These are phyloP conservation scores for Scutellaria galericulata DNA, from an alignment of 257 asterid species.

Conservation along the genomic window DNA sequence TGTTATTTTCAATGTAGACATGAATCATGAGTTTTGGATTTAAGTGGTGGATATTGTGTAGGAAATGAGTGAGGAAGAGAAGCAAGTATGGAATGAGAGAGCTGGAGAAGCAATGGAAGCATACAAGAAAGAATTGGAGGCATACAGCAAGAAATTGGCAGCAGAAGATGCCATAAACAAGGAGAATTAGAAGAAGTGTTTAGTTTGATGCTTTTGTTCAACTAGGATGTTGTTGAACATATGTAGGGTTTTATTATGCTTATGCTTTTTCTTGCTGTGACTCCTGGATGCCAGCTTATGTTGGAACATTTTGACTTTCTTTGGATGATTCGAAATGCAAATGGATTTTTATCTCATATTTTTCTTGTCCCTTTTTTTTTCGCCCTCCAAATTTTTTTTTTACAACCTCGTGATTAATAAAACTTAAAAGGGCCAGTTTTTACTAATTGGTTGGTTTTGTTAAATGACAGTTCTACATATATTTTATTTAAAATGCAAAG, in stretches of 20 bases:
- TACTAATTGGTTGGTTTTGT: no score
- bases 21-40: background rate
- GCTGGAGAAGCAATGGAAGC: conserved; percentile 80
- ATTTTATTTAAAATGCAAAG: no score
- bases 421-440: no score
- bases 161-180: conserved; percentile 48
- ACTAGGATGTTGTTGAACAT: conserved; percentile 57
- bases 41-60: background rate
- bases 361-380: no score
- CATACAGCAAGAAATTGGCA: conserved; percentile 61
- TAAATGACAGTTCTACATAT: no score
- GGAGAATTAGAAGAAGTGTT: background rate
- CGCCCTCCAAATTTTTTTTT: no score
- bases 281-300: background rate
- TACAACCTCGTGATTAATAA: no score
- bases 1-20: no score
- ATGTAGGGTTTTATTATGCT: background rate
- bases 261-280: background rate
- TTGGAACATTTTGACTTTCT: background rate
- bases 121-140: conserved; percentile 81
- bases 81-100: conserved; percentile 63
- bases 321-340: background rate
- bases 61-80: conserved; percentile 82
- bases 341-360: background rate
- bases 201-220: conserved; percentile 45